Conservation (phyloP, 306 rosid species). For the Hippophae tibetana region DNA sequence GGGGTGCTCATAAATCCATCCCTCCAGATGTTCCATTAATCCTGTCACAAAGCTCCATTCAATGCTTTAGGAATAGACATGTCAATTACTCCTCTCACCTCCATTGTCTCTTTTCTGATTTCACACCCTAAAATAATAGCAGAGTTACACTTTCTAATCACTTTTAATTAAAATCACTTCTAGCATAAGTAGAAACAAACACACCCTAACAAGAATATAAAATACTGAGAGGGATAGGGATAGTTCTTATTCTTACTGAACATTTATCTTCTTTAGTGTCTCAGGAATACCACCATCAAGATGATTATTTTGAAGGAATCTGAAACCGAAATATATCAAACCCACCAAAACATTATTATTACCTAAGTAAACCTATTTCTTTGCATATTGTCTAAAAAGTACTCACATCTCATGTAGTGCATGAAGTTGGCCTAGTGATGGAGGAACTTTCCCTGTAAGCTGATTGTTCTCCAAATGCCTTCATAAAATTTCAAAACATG, state of each 20-base stretch:
- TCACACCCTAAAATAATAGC: slow-evolving; percentile 21
- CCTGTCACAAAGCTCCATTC: background rate
- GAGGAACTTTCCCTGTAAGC: slow-evolving; percentile 56
- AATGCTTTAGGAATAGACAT: background rate
- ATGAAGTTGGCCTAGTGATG: slow-evolving; percentile 38
- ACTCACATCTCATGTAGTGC: slow-evolving; percentile 61
- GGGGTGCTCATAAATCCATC: background rate
- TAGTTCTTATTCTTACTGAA: slow-evolving; percentile 32
- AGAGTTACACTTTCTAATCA: slow-evolving; percentile 5
- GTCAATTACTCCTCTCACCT: slow-evolving; percentile 2
- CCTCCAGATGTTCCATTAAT: background rate
- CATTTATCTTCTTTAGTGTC: slow-evolving; percentile 16
- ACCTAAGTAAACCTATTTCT: background rate
- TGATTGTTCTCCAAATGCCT: slow-evolving; percentile 84
- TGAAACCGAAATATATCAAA: slow-evolving; percentile 10
- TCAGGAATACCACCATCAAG: slow-evolving; percentile 22
- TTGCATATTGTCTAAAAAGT: background rate
- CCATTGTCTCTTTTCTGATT: slow-evolving; percentile 1
- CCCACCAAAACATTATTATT: background rate
- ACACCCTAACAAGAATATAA: background rate
- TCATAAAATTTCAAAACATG: background rate
- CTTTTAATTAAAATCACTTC: background rate
- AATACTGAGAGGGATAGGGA: background rate
- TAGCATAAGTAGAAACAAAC: background rate
- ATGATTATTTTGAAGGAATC: slow-evolving; percentile 33